Conservation (phyloP, 371 early-diverging fungal species). For the Dinochytrium kinnereticum region DNA sequence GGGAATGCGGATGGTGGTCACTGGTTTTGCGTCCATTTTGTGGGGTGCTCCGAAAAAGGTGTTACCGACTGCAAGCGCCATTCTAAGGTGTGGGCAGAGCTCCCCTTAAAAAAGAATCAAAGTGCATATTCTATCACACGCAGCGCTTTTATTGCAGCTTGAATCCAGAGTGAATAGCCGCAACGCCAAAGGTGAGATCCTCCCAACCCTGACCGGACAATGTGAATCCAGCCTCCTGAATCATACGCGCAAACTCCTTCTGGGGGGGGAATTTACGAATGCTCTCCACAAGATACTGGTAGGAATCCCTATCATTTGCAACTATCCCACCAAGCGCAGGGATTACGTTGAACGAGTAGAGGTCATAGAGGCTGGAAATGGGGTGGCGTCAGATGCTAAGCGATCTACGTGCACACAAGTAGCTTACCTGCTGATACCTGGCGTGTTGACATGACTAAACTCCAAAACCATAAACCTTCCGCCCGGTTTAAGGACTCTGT, state of each 20-base stretch:
- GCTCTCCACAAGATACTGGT: conserved; percentile 98
- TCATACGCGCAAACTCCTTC: conserved; percentile 86
- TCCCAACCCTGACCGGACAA: conserved; percentile 89
- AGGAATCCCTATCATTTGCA: conserved; percentile 90
- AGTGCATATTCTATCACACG: not conserved
- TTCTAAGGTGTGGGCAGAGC: too few species aligned
- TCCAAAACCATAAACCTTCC: conserved; percentile 95
- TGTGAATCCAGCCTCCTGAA: conserved; percentile 89
- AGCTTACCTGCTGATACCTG: conserved; percentile 74
- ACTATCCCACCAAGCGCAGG: conserved; percentile 87
- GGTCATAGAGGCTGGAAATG: conserved; percentile 80
- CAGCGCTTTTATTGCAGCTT: conserved; percentile 63
- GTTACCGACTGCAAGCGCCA: too few species aligned
- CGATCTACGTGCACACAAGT: not conserved
- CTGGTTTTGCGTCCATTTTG: not conserved
- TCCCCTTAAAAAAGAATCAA: not conserved
- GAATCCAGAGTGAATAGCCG: conserved; percentile 93
- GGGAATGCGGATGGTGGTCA: conserved; percentile 19
- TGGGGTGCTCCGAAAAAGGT: not conserved
- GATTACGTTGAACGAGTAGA: conserved; percentile 93
- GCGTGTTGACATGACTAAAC: conserved; percentile 90
- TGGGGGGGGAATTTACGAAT: conserved; percentile 96
- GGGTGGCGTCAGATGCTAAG: conserved; percentile 1
- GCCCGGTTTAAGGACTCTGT: conserved; percentile 92
- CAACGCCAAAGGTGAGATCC: conserved; percentile 95